Conservation (phyloP, 148 eudicot species). For the Silene uniflora region DNA sequence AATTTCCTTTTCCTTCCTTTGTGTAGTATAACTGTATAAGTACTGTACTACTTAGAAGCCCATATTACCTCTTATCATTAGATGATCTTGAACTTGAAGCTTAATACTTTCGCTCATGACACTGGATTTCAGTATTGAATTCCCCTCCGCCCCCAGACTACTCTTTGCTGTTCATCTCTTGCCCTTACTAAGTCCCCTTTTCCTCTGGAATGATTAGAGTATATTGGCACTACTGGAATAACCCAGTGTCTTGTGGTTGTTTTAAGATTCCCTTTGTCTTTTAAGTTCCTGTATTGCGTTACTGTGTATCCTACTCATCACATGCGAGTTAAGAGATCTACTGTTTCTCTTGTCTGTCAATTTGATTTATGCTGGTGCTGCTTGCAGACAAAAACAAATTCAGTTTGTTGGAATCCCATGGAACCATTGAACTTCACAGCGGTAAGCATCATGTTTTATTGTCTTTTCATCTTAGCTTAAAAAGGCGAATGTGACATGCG, state of each 20-base stretch:
- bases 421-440: slow-evolving; percentile 97
- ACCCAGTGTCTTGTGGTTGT: neutral
- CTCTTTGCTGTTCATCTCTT: neutral
- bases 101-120: neutral
- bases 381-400: slow-evolving; percentile 80
- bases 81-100: neutral
- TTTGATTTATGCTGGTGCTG: slow-evolving; percentile 15
- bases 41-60: neutral
- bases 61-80: neutral
- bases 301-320: neutral
- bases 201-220: neutral
- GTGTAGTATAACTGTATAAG: neutral
- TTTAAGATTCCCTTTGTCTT: neutral
- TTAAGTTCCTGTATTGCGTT: neutral
- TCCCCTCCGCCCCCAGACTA: neutral
- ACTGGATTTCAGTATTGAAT: neutral
- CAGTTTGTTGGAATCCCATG: slow-evolving; percentile 93
- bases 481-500: neutral
- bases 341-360: neutral
- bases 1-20: neutral
- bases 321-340: neutral
- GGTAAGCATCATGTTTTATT: slow-evolving; percentile 43
- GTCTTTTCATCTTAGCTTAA: neutral
- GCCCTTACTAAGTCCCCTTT: neutral
- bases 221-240: too few relatives aligned